Evolutionary conservation across 2,329 filamentous ascomycete species (phyloP), one percentile per base, ranked within the genome.

Genomic region (Xylaria sp.): DNA sequence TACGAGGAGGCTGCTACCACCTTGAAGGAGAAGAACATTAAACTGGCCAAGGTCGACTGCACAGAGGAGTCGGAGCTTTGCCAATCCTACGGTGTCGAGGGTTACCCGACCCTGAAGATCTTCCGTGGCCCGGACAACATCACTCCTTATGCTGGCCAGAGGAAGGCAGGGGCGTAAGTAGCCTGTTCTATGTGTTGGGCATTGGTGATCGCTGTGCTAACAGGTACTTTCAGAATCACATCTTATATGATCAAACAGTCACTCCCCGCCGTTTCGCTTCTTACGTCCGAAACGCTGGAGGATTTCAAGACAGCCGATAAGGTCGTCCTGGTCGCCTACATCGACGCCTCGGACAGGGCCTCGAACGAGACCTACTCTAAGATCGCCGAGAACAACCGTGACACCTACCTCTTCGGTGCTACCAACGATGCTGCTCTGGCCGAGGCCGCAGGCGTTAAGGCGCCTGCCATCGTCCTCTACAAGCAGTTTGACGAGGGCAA

Each of bases 291-390:
- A 63, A 91, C 87, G 56, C 79, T 97, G 50, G 90, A 92, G 72
- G 92, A 96, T 68, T 96, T 99, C 87, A 97, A 97, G 88, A 93
- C 88, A 56, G 86, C 92, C 72, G 94, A 99, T 80, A 96, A 97
- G 82, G 91, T 97, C 60, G 93, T 97, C 56, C 76, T 97, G 51
- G 87, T 99, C 60, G 93, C 88, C 65, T 99, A 92, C 83, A 84
- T 97, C 69, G 86, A 86, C 63, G 79, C 85, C 57, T 82, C 89
- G 56, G 89, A 91, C 76, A 96, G 96, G 84, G 76, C 86, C 62
- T 91, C 91, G 64, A 95, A 91, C 78, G 85, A 93, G 74, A 92
- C 89, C 66, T 97, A 92, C 80, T 84, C 78, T 62, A 76, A 84
- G 66, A 81, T 87, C 48, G 89, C 89, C 50, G 86, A 91, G 71